These are phyloP conservation scores for Ogataea ganodermae DNA, from an alignment of 805 yeast species.

Conservation along the genomic window DNA sequence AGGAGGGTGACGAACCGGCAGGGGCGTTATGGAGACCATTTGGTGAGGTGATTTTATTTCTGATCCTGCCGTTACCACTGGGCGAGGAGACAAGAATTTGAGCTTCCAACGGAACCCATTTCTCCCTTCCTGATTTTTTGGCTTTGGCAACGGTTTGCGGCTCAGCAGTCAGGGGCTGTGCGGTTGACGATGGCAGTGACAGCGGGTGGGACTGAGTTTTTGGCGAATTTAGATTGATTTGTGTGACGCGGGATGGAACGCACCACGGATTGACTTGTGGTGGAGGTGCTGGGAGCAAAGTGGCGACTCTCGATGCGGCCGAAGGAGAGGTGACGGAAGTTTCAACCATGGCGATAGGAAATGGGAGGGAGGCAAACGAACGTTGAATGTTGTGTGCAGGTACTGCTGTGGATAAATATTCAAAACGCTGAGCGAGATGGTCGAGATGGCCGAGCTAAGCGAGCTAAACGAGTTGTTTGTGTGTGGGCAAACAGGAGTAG, in stretches of 20 bases:
- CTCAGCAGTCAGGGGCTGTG: background rate
- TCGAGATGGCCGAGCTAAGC: background rate
- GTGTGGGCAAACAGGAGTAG: too few relatives aligned
- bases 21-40: background rate
- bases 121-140: slow-evolving; percentile 25
- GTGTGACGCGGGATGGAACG: slow-evolving; percentile 5
- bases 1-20: background rate
- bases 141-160: slow-evolving; percentile 12
- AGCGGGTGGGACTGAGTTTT: background rate
- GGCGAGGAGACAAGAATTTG: slow-evolving; percentile 26
- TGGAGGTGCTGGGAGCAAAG: slow-evolving; percentile 34
- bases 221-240: background rate
- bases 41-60: slow-evolving; percentile 1
- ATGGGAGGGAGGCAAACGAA: background rate
- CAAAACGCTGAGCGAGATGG: background rate
- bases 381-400: too few relatives aligned
- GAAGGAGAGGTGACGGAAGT: background rate
- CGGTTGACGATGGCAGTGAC: background rate
- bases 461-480: background rate
- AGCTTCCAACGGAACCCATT: slow-evolving; percentile 30
- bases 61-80: slow-evolving; percentile 5
- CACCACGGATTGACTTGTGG: slow-evolving; percentile 33
- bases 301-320: slow-evolving; percentile 12
- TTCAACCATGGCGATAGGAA: background rate
- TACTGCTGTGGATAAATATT: too few relatives aligned